Conservation (phyloP, 345 rosid species). For the Arabis hirsuta region DNA sequence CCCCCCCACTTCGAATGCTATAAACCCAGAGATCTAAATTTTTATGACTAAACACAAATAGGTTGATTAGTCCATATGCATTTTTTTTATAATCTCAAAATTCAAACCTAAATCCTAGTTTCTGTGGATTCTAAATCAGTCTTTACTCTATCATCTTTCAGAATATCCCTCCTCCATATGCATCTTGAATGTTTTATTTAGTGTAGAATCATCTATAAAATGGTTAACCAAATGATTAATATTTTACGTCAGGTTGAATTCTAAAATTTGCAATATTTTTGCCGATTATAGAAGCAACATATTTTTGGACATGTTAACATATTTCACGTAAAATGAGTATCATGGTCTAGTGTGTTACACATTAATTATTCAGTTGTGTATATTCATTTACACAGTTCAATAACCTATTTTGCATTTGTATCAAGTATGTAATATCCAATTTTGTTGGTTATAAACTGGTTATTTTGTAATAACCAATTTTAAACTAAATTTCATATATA, state of each 20-base stretch:
- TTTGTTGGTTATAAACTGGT: not conserved
- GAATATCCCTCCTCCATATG: not conserved
- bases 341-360: not conserved
- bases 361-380: not conserved
- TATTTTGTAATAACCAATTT: not conserved
- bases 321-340: not conserved
- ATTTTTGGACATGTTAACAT: not conserved
- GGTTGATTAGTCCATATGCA: not conserved
- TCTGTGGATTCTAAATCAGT: too few species aligned
- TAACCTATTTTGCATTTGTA: not conserved
- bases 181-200: slow-evolving; percentile 1
- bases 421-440: not conserved
- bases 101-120: too few species aligned
- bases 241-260: not conserved
- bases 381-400: not conserved
- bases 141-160: too few species aligned
- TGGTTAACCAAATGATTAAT: not conserved
- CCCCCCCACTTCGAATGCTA: too few species aligned
- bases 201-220: not conserved
- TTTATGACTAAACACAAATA: not conserved
- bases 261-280: not conserved
- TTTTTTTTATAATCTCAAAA: not conserved
- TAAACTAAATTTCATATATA: not conserved
- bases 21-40: not conserved
- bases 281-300: not conserved